Evolutionary conservation across 73 alveolate species (phyloP), one percentile per base, ranked within the genome.

Genomic region (Paramecium primaurelia): DNA sequence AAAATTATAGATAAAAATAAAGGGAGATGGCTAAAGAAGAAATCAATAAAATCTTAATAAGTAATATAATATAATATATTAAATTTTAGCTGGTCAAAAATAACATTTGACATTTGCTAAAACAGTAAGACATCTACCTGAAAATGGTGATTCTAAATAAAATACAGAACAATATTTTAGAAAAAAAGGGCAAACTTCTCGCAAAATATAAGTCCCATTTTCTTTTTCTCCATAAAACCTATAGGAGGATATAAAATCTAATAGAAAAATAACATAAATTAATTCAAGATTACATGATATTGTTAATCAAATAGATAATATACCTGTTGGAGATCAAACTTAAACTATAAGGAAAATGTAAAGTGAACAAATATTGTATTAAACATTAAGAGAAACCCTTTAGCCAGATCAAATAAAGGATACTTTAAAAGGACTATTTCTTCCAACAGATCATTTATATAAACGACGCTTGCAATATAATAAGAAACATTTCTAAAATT

Each of bases 361-460:
- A 14, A 73, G 47, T 36, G 60, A 73, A 73, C 10, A 73, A 37
- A 40, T 73, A 20, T 38, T 16, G 14, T 73, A 37, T 38, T 38
- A 73, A 73, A 73, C 87, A 34, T 40, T 73, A 18, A 73, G 87
- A 37, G 87, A 73, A 73, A 73, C 87, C 5, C 87, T 73, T 36
- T 18, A 73, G 4, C 58, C 54, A 14, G 87, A 73, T 73, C 6
- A 73, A 38, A 40, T 73, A 2, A 73, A 73, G n/a, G 87, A 73
- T 16, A 73, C 87, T n/a, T 40, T 73, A 73, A 73, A 73, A 16
- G 87, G 87, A 4, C 42, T 73, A 2, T 73, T 73, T 73, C 34
- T 37, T 20, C 87, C 87, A 14, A 73, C 47, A 22, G 59, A 73
- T 73, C 59, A 37, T 22, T 37, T 37, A 22, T 37, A 73, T 36